These are phyloP conservation scores for Naganishia cerealis DNA, from an alignment of 1,284 basidiomycete genomes.

Conservation along the genomic window DNA sequence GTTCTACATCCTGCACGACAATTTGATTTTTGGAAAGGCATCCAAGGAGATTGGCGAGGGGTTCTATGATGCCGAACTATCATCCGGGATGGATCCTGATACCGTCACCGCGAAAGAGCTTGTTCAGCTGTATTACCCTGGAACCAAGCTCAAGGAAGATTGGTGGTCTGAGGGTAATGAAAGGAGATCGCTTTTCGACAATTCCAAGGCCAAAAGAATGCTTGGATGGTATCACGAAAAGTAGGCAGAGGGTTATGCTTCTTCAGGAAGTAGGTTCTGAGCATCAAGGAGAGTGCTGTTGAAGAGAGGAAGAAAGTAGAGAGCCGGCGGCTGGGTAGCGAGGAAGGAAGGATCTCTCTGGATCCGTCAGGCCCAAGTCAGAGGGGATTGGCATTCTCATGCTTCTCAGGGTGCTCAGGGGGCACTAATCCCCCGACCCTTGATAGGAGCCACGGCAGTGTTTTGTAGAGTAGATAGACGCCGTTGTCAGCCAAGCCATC, in stretches of 20 bases:
- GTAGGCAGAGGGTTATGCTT: not conserved
- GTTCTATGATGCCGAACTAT: conserved; percentile 37
- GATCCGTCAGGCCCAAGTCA: too few relatives aligned
- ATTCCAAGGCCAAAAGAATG: conserved; percentile 48
- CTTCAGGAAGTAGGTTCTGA: not conserved
- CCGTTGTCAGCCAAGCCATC: too few relatives aligned
- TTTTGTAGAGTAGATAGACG: too few relatives aligned
- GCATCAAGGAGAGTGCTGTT: too few relatives aligned
- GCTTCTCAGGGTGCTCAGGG: too few relatives aligned
- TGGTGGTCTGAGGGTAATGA: conserved; percentile 38
- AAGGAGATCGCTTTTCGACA: conserved; percentile 45
- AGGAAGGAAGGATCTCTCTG: too few relatives aligned
- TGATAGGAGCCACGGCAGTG: too few relatives aligned
- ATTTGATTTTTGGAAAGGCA: conserved; percentile 25
- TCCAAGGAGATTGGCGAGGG: conserved; percentile 22
- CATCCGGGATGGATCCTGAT: conserved; percentile 34
- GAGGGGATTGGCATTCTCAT: too few relatives aligned
- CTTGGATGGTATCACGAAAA: conserved; percentile 51
- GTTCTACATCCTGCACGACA: conserved; percentile 49
- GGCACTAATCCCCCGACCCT: too few relatives aligned
- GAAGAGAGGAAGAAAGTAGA: too few relatives aligned
- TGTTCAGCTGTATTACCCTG: conserved; percentile 39
- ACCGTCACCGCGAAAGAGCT: conserved; percentile 39
- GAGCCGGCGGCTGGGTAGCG: too few relatives aligned
- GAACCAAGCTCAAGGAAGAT: conserved; percentile 39